phyloP scores from a whole-genome alignment of 2,329 filamentous ascomycete genomes.

The Verticillium isaacii region DNA sequence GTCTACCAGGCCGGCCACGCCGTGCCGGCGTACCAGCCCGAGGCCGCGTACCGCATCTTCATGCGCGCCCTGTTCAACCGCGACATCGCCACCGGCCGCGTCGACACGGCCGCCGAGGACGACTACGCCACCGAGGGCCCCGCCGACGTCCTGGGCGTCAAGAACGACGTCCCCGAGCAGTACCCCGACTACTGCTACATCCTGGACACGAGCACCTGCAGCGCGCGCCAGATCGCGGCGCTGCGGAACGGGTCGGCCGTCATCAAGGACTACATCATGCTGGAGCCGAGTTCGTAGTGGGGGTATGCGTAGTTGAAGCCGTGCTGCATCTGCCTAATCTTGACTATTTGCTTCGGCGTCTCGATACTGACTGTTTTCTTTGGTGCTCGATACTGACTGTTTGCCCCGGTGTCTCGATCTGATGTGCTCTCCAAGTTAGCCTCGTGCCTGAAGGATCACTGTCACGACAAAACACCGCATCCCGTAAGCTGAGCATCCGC shows the following conservation, averaged over 20 bases:
- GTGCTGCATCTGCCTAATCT: no score
- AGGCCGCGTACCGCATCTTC: slow-evolving; percentile 41
- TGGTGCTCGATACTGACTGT: no score
- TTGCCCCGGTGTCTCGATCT: no score
- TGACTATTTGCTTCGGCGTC: no score
- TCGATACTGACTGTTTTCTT: no score
- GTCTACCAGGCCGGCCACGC: slow-evolving; percentile 56
- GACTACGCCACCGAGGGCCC: slow-evolving; percentile 16
- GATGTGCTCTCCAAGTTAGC: no score
- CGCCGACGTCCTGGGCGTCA: slow-evolving; percentile 12
- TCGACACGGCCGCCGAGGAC: slow-evolving; percentile 12
- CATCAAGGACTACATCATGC: slow-evolving; percentile 11
- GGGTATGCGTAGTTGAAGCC: no score
- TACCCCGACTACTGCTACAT: slow-evolving; percentile 19
- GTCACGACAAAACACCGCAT: no score
- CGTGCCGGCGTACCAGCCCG: slow-evolving; percentile 46
- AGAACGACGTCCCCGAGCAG: slow-evolving; percentile 14
- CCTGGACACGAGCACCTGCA: slow-evolving; percentile 14
- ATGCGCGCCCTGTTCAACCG: slow-evolving; percentile 33
- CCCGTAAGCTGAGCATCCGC: not conserved
- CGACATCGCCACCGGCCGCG: slow-evolving; percentile 15
- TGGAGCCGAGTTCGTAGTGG: slow-evolving; percentile 5
- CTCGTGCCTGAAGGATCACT: no score
- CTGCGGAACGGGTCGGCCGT: slow-evolving; percentile 8
- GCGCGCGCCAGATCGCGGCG: slow-evolving; percentile 13